Evolutionary conservation across 371 early-diverging fungal species (phyloP).

Genomic region (Mortierella sp.): DNA sequence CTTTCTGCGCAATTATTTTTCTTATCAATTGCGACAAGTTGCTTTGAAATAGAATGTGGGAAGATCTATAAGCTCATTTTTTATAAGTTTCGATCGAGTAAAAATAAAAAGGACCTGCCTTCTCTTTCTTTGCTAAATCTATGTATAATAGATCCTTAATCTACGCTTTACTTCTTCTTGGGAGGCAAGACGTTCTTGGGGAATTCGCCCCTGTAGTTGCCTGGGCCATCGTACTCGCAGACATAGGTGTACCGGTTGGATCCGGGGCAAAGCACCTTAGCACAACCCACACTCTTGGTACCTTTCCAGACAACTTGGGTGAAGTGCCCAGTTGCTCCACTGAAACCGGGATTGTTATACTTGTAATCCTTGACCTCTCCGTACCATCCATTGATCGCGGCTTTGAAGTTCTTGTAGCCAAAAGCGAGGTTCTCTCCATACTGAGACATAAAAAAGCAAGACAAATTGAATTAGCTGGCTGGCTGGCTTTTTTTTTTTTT

Average conservation of each 20-base stretch:
- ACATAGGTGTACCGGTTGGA: constrained; percentile 58
- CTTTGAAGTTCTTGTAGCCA: constrained; percentile 55
- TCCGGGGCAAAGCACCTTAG: constrained; percentile 59
- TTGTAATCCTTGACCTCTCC: constrained; percentile 59
- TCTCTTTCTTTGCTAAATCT: background rate
- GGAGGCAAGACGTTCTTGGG: constrained; percentile 58
- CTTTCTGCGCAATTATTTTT: too few relatives aligned
- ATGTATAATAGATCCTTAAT: background rate
- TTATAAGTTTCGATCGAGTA: too few relatives aligned
- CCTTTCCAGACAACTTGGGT: constrained; percentile 68
- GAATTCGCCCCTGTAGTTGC: constrained; percentile 59
- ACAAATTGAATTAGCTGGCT: too few relatives aligned
- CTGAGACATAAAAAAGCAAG: background rate
- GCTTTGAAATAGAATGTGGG: too few relatives aligned
- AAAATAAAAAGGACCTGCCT: background rate
- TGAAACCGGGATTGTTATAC: constrained; percentile 59
- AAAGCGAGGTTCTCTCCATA: constrained; percentile 66
- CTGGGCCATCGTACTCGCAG: constrained; percentile 62
- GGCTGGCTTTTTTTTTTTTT: background rate
- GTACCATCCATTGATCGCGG: constrained; percentile 61
- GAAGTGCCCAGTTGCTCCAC: constrained; percentile 60
- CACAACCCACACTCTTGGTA: constrained; percentile 66
- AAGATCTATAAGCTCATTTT: too few relatives aligned
- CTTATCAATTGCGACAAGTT: too few relatives aligned
- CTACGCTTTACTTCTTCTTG: background rate